Conservation (phyloP, 2,329 filamentous ascomycete genomes). For the Epichloe elymi region DNA sequence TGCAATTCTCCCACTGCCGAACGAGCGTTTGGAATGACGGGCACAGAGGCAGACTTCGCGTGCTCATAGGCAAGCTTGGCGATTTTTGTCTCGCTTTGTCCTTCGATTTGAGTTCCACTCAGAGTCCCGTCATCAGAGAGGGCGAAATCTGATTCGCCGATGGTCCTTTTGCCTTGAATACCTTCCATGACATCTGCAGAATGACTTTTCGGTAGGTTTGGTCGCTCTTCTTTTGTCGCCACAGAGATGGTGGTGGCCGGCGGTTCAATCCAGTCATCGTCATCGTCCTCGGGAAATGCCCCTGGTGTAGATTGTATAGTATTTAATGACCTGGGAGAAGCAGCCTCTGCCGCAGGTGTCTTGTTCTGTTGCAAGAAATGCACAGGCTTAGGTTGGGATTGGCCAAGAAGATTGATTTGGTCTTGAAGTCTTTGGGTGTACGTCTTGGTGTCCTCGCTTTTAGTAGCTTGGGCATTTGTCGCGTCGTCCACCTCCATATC, state of each 20-base stretch:
- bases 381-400: conserved; percentile 36
- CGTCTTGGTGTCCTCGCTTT: conserved; percentile 50
- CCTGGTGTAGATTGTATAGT: conserved; percentile 37
- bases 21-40: conserved; percentile 29
- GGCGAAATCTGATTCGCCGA: conserved; percentile 28
- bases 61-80: conserved; percentile 4
- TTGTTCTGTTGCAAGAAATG: conserved; percentile 23
- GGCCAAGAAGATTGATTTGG: conserved; percentile 65
- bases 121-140: conserved; percentile 3
- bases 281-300: conserved; percentile 45
- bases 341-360: conserved; percentile 15
- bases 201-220: conserved; percentile 44
- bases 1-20: conserved; percentile 11
- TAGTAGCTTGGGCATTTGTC: conserved; percentile 14
- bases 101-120: neutral
- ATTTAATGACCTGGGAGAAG: conserved; percentile 15
- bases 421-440: conserved; percentile 92
- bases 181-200: conserved; percentile 49
- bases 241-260: conserved; percentile 22
- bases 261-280: conserved; percentile 52
- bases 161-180: conserved; percentile 33
- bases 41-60: conserved; percentile 34
- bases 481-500: conserved; percentile 40
- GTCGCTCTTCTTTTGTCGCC: conserved; percentile 25
- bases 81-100: neutral